Conservation (phyloP, 2,329 filamentous ascomycete genomes). For the Monosporascus sp. region DNA sequence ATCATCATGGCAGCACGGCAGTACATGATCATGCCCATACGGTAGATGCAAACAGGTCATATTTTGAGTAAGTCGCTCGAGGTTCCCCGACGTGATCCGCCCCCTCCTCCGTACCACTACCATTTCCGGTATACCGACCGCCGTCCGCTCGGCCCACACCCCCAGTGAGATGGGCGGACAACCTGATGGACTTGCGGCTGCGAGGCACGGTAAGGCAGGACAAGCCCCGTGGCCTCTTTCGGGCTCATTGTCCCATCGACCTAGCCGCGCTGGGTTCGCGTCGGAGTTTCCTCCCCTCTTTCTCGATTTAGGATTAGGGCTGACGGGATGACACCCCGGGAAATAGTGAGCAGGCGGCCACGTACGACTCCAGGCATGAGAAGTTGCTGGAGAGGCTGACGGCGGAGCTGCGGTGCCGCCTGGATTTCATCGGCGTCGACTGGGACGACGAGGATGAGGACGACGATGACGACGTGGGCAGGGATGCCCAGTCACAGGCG, state of each 20-base stretch:
- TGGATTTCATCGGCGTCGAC: constrained; percentile 58
- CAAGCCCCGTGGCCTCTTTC: too few relatives aligned
- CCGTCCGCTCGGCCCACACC: not conserved
- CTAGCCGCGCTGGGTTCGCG: too few relatives aligned
- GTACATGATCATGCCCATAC: not conserved
- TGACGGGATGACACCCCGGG: constrained; percentile 2
- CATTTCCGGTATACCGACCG: not conserved
- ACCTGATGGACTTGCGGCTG: too few relatives aligned
- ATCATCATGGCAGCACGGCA: not conserved
- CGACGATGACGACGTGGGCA: constrained; percentile 27
- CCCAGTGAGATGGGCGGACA: not conserved
- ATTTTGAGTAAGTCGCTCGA: constrained; percentile 14
- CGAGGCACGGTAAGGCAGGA: too few relatives aligned
- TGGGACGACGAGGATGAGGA: constrained; percentile 41
- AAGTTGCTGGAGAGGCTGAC: constrained; percentile 51
- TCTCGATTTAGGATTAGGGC: not conserved
- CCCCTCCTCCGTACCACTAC: not conserved
- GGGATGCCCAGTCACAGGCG: constrained; percentile 22
- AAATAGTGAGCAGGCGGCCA: constrained; percentile 44
- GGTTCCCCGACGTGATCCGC: not conserved
- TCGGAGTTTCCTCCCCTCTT: too few relatives aligned
- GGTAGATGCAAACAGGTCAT: constrained; percentile 11
- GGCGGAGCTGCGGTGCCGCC: constrained; percentile 45
- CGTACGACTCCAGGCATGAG: constrained; percentile 53
- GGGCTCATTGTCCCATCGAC: too few relatives aligned